Evolutionary conservation across 139 green algal genomes (phyloP), one percentile per base, ranked within the genome.

Genomic region (Dunaliella primolecta): DNA sequence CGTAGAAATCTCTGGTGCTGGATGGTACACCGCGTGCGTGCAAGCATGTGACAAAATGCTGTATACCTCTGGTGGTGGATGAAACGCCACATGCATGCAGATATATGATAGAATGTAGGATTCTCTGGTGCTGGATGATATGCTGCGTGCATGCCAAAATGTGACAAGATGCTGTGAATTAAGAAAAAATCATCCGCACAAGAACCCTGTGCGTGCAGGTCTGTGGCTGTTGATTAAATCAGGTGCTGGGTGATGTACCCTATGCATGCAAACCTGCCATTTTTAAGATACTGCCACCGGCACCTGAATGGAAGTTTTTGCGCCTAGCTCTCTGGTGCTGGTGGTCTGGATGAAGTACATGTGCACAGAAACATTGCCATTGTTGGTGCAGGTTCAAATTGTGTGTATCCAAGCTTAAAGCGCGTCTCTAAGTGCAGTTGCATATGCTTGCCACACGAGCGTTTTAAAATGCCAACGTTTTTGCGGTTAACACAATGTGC

Each of bases 81-180:
- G 20, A 72, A 20, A 72, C 20, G 23, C 20, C 23, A 29, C 56
- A 23, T 72, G 20, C 56, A 20, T n/a, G 56, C 56, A 72, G 20
- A 72, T 23, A 72, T 72, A 23, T 72, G 23, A 29, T n/a, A 20
- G 20, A 23, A 72, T 72, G 20, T 23, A 72, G 56, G 56, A 29
- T n/a, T 85, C 86, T 27, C 71, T 72, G 76, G 81, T 89, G 1
- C 85, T 98, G 72, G 93, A 97, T 56, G 88, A 90, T 2, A 64
- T 98, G 55, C 93, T 92, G 86, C 90, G 91, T 94, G 84, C 78
- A 89, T 76, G 32, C 30, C 75, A 31, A 32, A 24, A 36, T 46
- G 23, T 72, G 56, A 20, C 20, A 29, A 23, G 56, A 72, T n/a
- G 20, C 20, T 23, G 23, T 23, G n/a, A n/a, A n/a, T n/a, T n/a